A percentile compares a stretch with the other conserved stretches of the same genome.
Evolutionary conservation across 2,329 filamentous ascomycete genomes (phyloP).

Genomic region (Keithomyces neogunnii): DNA sequence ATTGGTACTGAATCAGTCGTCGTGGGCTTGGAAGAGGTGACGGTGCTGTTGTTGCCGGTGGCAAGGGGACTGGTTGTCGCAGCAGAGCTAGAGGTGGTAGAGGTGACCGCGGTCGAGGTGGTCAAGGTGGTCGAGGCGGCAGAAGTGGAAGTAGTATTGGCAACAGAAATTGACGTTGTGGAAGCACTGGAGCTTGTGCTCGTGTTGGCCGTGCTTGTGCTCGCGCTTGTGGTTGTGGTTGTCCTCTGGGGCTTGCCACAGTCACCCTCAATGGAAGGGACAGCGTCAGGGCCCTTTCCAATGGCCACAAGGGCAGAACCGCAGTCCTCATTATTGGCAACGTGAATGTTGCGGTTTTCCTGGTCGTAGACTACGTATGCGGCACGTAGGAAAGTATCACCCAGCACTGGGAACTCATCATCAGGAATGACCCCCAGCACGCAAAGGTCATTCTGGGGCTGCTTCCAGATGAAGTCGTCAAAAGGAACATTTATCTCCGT

Average conservation of each 20-base stretch:
- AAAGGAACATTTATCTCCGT: constrained; percentile 34
- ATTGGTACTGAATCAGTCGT: neutral
- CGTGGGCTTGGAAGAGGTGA: constrained; percentile 4
- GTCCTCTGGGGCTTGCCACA: constrained; percentile 15
- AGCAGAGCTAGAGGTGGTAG: neutral
- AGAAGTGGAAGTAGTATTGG: neutral
- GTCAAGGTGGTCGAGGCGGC: neutral
- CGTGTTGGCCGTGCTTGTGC: constrained; percentile 8
- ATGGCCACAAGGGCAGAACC: constrained; percentile 28
- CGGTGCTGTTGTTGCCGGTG: neutral
- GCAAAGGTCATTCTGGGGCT: constrained; percentile 19
- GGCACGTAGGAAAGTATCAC: constrained; percentile 35
- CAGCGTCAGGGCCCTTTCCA: constrained; percentile 29
- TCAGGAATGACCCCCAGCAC: constrained; percentile 38
- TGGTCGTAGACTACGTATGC: constrained; percentile 35
- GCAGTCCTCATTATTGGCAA: constrained; percentile 29
- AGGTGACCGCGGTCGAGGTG: neutral
- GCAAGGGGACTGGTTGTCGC: neutral
- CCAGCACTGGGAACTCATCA: constrained; percentile 30
- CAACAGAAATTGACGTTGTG: neutral
- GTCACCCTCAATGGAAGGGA: constrained; percentile 22
- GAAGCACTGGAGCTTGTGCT: constrained; percentile 9
- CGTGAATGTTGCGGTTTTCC: constrained; percentile 29
- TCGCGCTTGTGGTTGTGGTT: no score
- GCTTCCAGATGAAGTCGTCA: constrained; percentile 37